A percentile compares a stretch with the other conserved stretches of the same genome.
Evolutionary conservation across 805 yeast genomes (phyloP).

Genomic region (Sungouiella thailandica): DNA sequence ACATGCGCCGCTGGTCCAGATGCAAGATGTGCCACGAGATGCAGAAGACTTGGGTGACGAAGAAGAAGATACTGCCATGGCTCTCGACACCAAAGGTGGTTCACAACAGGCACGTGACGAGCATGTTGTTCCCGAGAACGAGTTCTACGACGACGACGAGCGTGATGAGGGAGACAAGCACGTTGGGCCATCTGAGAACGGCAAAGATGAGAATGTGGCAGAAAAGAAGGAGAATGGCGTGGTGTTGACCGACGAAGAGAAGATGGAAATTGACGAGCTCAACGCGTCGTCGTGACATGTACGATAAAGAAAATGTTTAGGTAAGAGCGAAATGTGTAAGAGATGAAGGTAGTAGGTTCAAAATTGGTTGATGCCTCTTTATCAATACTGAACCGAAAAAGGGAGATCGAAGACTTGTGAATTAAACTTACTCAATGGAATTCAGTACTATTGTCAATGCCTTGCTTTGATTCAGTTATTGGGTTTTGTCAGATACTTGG

Average conservation of each 20-base stretch:
- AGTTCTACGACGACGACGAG: constrained; percentile 67
- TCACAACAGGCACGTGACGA: constrained; percentile 80
- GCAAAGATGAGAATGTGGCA: not conserved
- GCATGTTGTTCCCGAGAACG: constrained; percentile 64
- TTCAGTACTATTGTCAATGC: too few relatives aligned
- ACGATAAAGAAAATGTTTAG: not conserved
- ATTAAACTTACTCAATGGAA: too few relatives aligned
- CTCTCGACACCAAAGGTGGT: constrained; percentile 89
- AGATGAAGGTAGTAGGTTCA: too few relatives aligned
- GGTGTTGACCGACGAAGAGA: constrained; percentile 32
- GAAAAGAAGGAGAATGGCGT: not conserved
- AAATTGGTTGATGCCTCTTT: too few relatives aligned
- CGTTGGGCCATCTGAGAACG: constrained; percentile 11
- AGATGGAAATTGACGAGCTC: constrained; percentile 33
- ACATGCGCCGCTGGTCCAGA: constrained; percentile 95
- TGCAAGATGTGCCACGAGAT: constrained; percentile 84
- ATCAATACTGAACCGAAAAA: too few relatives aligned
- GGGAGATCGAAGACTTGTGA: too few relatives aligned
- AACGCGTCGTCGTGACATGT: constrained; percentile 14
- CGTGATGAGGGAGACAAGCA: constrained; percentile 36
- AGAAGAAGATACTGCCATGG: constrained; percentile 74
- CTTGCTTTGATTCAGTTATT: too few relatives aligned
- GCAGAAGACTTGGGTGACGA: constrained; percentile 82
- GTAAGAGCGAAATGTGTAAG: not conserved
- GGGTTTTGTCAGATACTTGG: too few relatives aligned